Base-by-base conservation (phyloP, 1,139 yeast species). In the Blastobotrys petasosporus region DNA sequence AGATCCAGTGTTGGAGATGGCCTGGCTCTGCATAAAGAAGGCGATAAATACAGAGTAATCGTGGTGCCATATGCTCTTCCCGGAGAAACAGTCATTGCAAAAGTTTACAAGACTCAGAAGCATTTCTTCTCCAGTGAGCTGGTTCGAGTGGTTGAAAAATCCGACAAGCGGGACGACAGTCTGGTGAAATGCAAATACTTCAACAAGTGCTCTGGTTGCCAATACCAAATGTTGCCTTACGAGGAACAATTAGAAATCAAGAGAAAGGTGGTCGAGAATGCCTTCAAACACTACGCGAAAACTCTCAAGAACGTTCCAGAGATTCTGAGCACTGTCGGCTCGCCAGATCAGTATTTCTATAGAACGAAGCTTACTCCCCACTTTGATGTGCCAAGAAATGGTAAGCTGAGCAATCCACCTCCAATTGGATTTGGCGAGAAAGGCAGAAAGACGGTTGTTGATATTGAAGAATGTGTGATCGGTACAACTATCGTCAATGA, bases 321-420 rank as follows among this genome's bases (percentile, higher is more conserved):
- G 8, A 70, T 92, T 30, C 73, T 73, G 9, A 66, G 70, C 2
- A 90, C 97, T 0, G 80, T 85, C 39, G 79, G 84, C 3, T 85
- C 95, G 2, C 98, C 98, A 3, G 67, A 79, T 50, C 75, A 81
- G 55, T 85, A 76, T 61, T 73, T 74, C 39, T 92, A 92, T 66
- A 73, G 98, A 62, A 92, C 98, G 0, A 92, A 92, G 61, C 74
- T 92, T 44, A 92, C 98, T 0, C 98, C 98, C 3, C 98, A 92
- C 69, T 92, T 90, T 66, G 92, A 87, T 60, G 70, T 87, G 37
- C 94, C 95, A n/a, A 71, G 76, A 53, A 71, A 69, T 44, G 63
- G 63, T 34, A 48, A 63, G 42, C 52, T 65, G 44, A 60, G 70
- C 32, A 63, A 64, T 33, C 67, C 77, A 39, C 95, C 97, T 16